phyloP scores from a whole-genome alignment of 1,139 yeast species.

The Pichia sp. region DNA sequence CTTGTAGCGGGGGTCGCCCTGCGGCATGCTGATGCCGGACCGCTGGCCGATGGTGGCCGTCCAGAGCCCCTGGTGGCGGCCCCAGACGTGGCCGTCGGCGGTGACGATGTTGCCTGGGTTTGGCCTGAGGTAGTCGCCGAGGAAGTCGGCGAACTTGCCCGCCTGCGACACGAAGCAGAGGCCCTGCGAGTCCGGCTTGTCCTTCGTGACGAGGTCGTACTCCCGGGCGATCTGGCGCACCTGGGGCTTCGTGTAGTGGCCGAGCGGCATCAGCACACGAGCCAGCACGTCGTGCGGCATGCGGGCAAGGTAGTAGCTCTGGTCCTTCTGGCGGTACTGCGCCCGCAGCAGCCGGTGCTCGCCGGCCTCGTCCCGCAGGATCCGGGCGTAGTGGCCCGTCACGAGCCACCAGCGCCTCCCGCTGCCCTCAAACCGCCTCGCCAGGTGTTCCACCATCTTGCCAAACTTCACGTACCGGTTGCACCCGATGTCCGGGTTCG shows the following conservation, averaged over 20 bases:
- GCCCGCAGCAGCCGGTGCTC: slow-evolving; percentile 54
- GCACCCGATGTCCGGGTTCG: slow-evolving; percentile 93
- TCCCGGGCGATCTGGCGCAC: slow-evolving; percentile 63
- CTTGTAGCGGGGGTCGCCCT: slow-evolving; percentile 65
- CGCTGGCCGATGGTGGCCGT: slow-evolving; percentile 91
- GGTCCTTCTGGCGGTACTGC: slow-evolving; percentile 65
- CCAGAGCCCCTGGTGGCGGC: slow-evolving; percentile 84
- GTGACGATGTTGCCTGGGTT: slow-evolving; percentile 76
- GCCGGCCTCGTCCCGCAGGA: slow-evolving; percentile 39
- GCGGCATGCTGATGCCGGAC: slow-evolving; percentile 77
- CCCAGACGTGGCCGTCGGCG: slow-evolving; percentile 71
- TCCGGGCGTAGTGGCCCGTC: slow-evolving; percentile 87
- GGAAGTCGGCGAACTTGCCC: slow-evolving; percentile 69
- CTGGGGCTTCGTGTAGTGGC: slow-evolving; percentile 68
- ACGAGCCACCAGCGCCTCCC: slow-evolving; percentile 71
- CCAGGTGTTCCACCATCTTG: slow-evolving; percentile 53
- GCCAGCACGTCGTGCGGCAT: slow-evolving; percentile 46
- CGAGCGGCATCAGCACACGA: slow-evolving; percentile 70
- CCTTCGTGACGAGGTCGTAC: slow-evolving; percentile 55
- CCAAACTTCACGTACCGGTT: slow-evolving; percentile 87
- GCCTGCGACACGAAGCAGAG: slow-evolving; percentile 83
- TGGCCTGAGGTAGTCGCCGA: slow-evolving; percentile 68
- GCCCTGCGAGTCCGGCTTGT: slow-evolving; percentile 91
- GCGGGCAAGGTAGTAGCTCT: slow-evolving; percentile 81
- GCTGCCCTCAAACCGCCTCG: slow-evolving; percentile 31